Base-by-base conservation (phyloP, 2,329 filamentous ascomycete species). In the Leptographium procerum region DNA sequence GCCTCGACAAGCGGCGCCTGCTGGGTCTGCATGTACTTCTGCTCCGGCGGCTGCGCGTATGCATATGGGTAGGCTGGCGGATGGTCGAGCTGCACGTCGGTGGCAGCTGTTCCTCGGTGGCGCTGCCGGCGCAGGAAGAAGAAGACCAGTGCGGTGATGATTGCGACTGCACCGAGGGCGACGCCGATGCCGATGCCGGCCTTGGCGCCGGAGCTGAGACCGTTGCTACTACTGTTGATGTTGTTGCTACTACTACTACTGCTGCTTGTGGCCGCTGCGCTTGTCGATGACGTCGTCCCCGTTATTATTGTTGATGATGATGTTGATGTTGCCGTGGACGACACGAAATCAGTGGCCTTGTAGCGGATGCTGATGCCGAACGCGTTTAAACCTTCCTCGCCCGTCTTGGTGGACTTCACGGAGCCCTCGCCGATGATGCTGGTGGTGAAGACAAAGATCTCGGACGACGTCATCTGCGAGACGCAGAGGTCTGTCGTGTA, bases 141-240 rank as follows among this genome's bases (percentile, higher is more conserved):
- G 9, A 55, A 56, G 40, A 65, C 65, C 8, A 67, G 55, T 34
- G 67, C 66, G 52, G 65, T 69, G 5, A 60, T 64, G 24, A 72
- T 22, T 1, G 66, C 67, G 14, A 72, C 62, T 14, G 65, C 69
- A 55, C 66, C 70, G 13, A 73, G 56, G 2, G 66, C 64, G 24
- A 70, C 69, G 29, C 72, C 71, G 7, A 71, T 67, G 22, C 69
- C 67, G 55, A 72, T 64, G 26, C 71, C 69, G 1, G 65, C 67
- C 60, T 71, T 72, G 62, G 69, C 70, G 9, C 70, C 70, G 1
- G 66, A 61, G 47, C 67, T 69, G 11, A 73, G 67, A 19, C 58
- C 60, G 22, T 58, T 36, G 56, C 45, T 26, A 22, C 19, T 33
- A 24, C 28, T 45, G 51, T 36, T 26, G 11, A 31, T 3, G 26